A percentile compares a stretch with the other conserved stretches of the same genome.
These are phyloP conservation scores for Jasminum sambac DNA, from an alignment of 257 asterid genomes.

Conservation along the genomic window DNA sequence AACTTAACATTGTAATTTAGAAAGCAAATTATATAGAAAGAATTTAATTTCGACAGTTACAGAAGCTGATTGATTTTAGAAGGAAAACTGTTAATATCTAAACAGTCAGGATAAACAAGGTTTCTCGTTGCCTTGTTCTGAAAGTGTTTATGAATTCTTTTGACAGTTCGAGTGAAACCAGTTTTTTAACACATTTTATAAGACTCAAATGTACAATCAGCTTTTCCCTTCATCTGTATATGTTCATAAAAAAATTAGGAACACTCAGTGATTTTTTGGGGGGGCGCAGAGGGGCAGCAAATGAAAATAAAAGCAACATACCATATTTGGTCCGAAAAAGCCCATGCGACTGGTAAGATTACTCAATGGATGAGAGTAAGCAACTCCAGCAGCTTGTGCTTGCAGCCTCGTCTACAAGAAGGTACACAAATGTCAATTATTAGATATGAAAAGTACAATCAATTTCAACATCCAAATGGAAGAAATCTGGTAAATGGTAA, in stretches of 20 bases:
- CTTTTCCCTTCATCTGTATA: too few species aligned
- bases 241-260: too few species aligned
- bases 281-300: neutral
- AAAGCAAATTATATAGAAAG: neutral
- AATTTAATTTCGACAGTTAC: neutral
- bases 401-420: conserved; percentile 52
- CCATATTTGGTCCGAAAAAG: conserved; percentile 61
- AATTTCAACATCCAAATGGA: neutral
- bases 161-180: too few species aligned
- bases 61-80: neutral
- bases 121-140: neutral
- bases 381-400: conserved; percentile 61
- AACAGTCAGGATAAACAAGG: neutral
- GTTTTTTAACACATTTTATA: too few species aligned
- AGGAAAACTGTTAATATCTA: neutral
- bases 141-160: too few species aligned
- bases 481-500: neutral
- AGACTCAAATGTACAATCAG: too few species aligned
- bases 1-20: neutral
- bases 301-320: neutral
- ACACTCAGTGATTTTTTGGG: too few species aligned
- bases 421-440: neutral
- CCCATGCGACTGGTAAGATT: conserved; percentile 56
- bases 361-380: conserved; percentile 56
- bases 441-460: neutral